phyloP scores from a whole-genome alignment of 2,329 filamentous ascomycete genomes.

The Cercospora nicotianae region DNA sequence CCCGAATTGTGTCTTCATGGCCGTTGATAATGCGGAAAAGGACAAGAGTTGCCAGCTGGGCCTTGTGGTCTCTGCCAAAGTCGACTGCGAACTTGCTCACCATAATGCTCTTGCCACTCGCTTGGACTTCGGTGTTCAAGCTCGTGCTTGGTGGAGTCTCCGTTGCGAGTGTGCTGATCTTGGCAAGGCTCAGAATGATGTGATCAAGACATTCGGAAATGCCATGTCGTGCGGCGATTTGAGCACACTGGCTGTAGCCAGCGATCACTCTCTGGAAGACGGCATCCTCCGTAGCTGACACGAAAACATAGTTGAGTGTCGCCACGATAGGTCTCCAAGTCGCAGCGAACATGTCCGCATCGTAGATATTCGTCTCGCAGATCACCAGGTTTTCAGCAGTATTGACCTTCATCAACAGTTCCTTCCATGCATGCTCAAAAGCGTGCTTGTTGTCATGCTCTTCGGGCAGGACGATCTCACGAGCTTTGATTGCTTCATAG shows the following conservation, averaged over 20 bases:
- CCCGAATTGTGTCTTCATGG: constrained; percentile 73
- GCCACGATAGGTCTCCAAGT: constrained; percentile 95
- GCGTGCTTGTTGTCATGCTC: constrained; percentile 96
- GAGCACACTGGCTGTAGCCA: constrained; percentile 93
- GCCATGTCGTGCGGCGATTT: constrained; percentile 82
- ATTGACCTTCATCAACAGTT: constrained; percentile 81
- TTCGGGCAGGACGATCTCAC: constrained; percentile 95
- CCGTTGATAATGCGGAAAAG: constrained; percentile 88
- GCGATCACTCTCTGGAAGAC: constrained; percentile 92
- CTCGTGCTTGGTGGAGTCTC: constrained; percentile 75
- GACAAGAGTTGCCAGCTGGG: constrained; percentile 91
- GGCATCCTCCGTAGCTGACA: constrained; percentile 95
- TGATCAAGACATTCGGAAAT: constrained; percentile 86
- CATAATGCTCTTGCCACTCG: constrained; percentile 85
- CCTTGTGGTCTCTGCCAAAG: constrained; percentile 88
- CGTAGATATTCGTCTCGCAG: constrained; percentile 90
- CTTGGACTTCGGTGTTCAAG: constrained; percentile 94
- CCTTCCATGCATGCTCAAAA: constrained; percentile 97
- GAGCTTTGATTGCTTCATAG: constrained; percentile 84
- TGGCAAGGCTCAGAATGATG: constrained; percentile 84
- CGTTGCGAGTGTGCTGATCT: constrained; percentile 83
- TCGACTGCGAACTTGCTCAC: constrained; percentile 97
- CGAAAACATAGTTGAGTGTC: constrained; percentile 95
- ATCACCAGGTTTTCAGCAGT: constrained; percentile 71
- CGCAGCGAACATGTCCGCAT: constrained; percentile 94